Evolutionary conservation across 495 filamentous ascomycete genomes (phyloP).

Genomic region (Annulohypoxylon moriforme): DNA sequence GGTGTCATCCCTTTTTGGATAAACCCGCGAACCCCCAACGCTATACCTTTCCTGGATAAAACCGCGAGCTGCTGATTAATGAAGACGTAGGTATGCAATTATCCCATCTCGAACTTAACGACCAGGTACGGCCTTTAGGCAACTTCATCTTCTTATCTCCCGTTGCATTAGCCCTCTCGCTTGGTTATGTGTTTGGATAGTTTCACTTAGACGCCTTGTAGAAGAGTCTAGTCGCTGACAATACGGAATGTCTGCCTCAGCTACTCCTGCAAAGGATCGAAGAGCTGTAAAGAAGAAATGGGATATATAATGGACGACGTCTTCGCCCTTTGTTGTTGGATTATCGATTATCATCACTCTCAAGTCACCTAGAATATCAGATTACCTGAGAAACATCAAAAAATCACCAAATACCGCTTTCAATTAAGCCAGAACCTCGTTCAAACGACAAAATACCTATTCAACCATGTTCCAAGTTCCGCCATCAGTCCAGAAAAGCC

Average conservation of each 20-base stretch:
- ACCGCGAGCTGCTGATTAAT: constrained; percentile 25
- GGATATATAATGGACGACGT: constrained; percentile 5
- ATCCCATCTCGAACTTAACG: neutral
- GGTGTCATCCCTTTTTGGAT: constrained; percentile 1
- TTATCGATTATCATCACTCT: neutral
- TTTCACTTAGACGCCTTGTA: neutral
- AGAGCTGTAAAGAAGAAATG: neutral
- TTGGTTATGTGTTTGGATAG: neutral
- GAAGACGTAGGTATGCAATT: neutral
- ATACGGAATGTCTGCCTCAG: neutral
- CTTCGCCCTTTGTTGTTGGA: neutral
- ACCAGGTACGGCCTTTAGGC: neutral
- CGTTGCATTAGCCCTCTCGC: neutral
- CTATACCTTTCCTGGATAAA: constrained; percentile 28
- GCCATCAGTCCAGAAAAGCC: constrained; percentile 35
- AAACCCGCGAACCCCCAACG: constrained; percentile 22
- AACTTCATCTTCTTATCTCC: constrained; percentile 14
- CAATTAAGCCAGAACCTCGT: neutral
- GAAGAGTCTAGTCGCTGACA: neutral
- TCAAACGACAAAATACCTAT: neutral
- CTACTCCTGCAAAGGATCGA: neutral
- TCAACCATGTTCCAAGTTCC: constrained; percentile 26
- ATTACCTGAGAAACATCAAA: neutral
- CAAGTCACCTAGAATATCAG: neutral
- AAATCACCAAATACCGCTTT: neutral